Percentiles rank a stretch among this genome's conserved stretches.
Conservation (phyloP, 495 filamentous ascomycete species). For the Daldinia bambusicola region DNA sequence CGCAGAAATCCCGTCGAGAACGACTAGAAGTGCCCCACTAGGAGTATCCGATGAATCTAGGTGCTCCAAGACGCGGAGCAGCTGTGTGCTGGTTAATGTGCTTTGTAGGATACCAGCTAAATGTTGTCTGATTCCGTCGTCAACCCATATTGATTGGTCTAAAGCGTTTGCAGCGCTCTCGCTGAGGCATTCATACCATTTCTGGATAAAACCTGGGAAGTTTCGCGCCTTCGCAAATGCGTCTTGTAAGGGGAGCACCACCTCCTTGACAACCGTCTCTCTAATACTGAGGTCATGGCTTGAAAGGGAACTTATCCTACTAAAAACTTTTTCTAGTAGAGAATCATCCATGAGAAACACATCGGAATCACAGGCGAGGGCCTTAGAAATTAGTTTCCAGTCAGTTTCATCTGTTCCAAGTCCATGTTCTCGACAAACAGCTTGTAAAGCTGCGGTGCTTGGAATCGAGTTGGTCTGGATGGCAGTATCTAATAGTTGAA, state of each 20-base stretch:
- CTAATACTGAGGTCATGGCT: slow-evolving; percentile 29
- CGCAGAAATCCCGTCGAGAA: slow-evolving; percentile 60
- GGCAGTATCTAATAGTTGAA: slow-evolving; percentile 43
- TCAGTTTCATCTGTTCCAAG: slow-evolving; percentile 55
- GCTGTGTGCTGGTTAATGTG: slow-evolving; percentile 59
- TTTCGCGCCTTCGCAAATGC: slow-evolving; percentile 74
- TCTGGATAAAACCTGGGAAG: slow-evolving; percentile 70
- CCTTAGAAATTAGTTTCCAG: slow-evolving; percentile 70
- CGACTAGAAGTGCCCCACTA: slow-evolving; percentile 50
- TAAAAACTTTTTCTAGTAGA: slow-evolving; percentile 29
- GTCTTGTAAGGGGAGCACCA: slow-evolving; percentile 68
- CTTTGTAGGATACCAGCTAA: slow-evolving; percentile 56
- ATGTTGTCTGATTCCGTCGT: slow-evolving; percentile 63
- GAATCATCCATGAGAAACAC: slow-evolving; percentile 64
- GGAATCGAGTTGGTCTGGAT: slow-evolving; percentile 42
- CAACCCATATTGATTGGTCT: slow-evolving; percentile 66
- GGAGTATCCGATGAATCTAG: slow-evolving; percentile 47
- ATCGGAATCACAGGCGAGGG: slow-evolving; percentile 73
- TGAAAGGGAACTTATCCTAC: slow-evolving; percentile 37
- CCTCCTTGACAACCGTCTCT: slow-evolving; percentile 46
- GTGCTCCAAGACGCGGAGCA: slow-evolving; percentile 57
- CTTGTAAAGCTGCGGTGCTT: slow-evolving; percentile 49
- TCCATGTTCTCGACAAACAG: slow-evolving; percentile 55
- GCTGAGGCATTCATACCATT: slow-evolving; percentile 73
- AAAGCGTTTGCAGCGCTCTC: slow-evolving; percentile 51